phyloP scores from a whole-genome alignment of 495 filamentous ascomycete genomes.

The Daldinia loculata region DNA sequence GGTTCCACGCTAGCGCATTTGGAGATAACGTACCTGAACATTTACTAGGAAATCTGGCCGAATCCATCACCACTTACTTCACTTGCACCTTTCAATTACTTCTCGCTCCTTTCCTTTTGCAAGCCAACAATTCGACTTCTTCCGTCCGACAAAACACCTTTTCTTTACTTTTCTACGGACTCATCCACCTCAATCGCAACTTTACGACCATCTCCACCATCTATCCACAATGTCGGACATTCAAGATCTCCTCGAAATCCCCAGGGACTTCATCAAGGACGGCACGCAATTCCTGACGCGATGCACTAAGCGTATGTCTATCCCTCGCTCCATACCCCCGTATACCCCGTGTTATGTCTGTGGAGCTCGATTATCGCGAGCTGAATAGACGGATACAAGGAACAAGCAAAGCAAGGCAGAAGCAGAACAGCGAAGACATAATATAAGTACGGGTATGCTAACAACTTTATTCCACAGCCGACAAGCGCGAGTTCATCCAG shows the following conservation, averaged over 20 bases:
- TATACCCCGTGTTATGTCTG: background rate
- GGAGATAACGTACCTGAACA: constrained; percentile 22
- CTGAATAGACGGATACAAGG: background rate
- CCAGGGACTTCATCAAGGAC: constrained; percentile 80
- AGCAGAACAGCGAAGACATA: background rate
- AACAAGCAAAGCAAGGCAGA: background rate
- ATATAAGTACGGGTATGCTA: constrained; percentile 31
- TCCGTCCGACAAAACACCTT: constrained; percentile 3
- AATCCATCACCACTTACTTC: constrained; percentile 34
- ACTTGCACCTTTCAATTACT: constrained; percentile 15
- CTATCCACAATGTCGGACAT: constrained; percentile 70
- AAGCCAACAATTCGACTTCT: constrained; percentile 9
- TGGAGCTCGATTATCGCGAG: background rate
- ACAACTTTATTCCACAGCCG: constrained; percentile 52
- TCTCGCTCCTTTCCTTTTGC: background rate
- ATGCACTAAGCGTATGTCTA: constrained; percentile 78
- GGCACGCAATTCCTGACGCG: constrained; percentile 81
- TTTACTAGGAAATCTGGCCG: constrained; percentile 46
- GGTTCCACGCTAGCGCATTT: constrained; percentile 20
- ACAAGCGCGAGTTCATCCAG: constrained; percentile 89
- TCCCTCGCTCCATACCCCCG: constrained; percentile 7
- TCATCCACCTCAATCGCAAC: constrained; percentile 11
- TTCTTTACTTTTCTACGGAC: background rate
- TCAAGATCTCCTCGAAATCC: constrained; percentile 79
- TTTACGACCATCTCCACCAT: constrained; percentile 5